Evolutionary conservation across 1,284 basidiomycete species (phyloP).

Genomic region (Acaromyces ingoldii): DNA sequence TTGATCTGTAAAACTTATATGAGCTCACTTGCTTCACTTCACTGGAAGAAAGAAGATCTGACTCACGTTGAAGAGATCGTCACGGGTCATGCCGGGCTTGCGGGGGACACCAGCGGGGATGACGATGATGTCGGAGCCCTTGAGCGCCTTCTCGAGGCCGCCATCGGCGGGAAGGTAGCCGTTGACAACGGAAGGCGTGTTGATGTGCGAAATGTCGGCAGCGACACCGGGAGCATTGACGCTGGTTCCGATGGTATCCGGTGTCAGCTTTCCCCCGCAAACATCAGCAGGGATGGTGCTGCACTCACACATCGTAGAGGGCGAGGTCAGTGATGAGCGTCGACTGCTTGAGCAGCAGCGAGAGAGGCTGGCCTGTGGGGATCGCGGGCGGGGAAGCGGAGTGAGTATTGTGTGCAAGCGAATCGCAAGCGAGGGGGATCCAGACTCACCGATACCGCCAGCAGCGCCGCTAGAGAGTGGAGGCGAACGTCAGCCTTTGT

Average conservation of each 20-base stretch:
- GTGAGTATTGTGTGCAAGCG: no score
- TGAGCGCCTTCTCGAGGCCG: conserved; percentile 75
- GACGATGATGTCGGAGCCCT: conserved; percentile 80
- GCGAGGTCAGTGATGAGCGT: conserved; percentile 68
- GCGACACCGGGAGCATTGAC: conserved; percentile 81
- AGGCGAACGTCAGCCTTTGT: background rate
- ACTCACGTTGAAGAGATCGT: conserved; percentile 84
- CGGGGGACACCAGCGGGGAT: conserved; percentile 97
- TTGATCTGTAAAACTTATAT: conserved; percentile 70
- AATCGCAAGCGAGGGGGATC: no score
- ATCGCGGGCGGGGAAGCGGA: background rate
- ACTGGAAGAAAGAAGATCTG: background rate
- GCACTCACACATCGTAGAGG: conserved; percentile 90
- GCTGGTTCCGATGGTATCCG: conserved; percentile 13
- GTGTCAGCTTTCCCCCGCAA: background rate
- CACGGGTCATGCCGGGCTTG: conserved; percentile 69
- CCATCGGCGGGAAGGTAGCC: conserved; percentile 58
- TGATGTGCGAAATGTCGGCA: conserved; percentile 85
- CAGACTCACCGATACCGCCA: conserved; percentile 41
- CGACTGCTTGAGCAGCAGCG: conserved; percentile 81
- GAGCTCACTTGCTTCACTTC: no score
- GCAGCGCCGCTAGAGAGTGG: conserved; percentile 28
- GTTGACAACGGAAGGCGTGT: conserved; percentile 53
- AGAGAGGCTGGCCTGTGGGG: conserved; percentile 72
- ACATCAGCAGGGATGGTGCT: background rate